These are phyloP conservation scores for Fusarium praegraminearum DNA, from an alignment of 2,329 filamentous ascomycete genomes.

Conservation along the genomic window DNA sequence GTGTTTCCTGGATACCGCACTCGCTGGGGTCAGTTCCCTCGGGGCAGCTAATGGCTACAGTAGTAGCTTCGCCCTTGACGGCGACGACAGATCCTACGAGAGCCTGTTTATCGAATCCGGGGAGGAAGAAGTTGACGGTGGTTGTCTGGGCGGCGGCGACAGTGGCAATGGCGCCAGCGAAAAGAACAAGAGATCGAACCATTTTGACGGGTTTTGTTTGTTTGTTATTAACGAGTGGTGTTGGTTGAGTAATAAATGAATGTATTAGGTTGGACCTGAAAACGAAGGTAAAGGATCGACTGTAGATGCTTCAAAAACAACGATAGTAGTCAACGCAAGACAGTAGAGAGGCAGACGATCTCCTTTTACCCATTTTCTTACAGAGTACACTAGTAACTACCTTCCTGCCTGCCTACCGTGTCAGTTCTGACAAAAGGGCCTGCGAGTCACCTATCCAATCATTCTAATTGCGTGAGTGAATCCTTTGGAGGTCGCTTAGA, in stretches of 20 bases:
- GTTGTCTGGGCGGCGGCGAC: conserved; percentile 46
- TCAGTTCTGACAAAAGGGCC: not conserved
- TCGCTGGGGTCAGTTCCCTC: conserved; percentile 31
- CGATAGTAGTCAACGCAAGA: not conserved
- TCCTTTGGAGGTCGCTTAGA: conserved; percentile 30
- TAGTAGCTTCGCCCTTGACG: conserved; percentile 48
- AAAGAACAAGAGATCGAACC: conserved; percentile 44
- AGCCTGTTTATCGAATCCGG: conserved; percentile 37
- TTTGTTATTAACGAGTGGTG: conserved; percentile 14
- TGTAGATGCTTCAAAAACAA: conserved; percentile 1
- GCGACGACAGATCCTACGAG: conserved; percentile 50
- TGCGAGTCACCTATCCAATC: not conserved
- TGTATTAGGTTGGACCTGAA: conserved; percentile 26
- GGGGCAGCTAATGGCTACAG: conserved; percentile 48
- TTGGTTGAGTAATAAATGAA: conserved; percentile 30
- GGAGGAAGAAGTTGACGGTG: conserved; percentile 48
- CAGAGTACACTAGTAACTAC: not conserved
- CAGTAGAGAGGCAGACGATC: not conserved
- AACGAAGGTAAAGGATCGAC: conserved; percentile 8
- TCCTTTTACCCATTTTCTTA: conserved; percentile 10
- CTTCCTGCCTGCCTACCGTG: not conserved
- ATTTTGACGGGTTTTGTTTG: conserved; percentile 29
- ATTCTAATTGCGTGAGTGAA: conserved; percentile 22
- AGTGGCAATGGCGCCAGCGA: conserved; percentile 40
- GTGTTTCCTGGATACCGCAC: conserved; percentile 47